These are phyloP conservation scores for Nakataea oryzae DNA, from an alignment of 2,329 filamentous ascomycete genomes.

Conservation along the genomic window DNA sequence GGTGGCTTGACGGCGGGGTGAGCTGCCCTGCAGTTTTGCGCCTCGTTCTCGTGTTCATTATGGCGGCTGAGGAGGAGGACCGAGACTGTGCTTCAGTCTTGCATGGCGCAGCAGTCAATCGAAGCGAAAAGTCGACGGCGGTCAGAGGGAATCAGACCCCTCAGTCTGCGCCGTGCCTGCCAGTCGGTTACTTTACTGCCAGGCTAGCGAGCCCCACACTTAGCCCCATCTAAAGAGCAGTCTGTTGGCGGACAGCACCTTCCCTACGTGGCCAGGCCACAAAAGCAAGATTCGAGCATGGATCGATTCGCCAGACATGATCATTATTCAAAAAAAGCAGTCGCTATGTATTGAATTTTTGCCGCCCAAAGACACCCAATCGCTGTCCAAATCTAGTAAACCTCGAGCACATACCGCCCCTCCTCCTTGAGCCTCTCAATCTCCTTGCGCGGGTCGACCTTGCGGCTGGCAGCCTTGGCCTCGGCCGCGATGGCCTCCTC, in stretches of 20 bases:
- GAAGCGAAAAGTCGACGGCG: too few species aligned
- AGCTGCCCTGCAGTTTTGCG: neutral
- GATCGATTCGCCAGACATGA: neutral
- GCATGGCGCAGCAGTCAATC: too few species aligned
- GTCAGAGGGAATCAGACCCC: too few species aligned
- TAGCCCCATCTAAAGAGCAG: too few species aligned
- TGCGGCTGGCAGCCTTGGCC: constrained; percentile 60
- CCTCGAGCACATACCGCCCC: constrained; percentile 87
- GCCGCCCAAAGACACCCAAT: neutral
- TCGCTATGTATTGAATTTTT: neutral
- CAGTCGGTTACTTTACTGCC: too few species aligned
- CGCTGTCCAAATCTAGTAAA: constrained; percentile 54
- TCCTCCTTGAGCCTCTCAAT: constrained; percentile 97
- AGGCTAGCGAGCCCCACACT: too few species aligned
- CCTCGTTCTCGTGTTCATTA: neutral
- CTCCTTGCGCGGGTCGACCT: constrained; percentile 77
- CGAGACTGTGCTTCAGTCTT: too few species aligned
- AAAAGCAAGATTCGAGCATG: neutral
- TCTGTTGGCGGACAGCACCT: too few species aligned
- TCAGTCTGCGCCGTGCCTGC: too few species aligned
- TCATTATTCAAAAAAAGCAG: neutral
- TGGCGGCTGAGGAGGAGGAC: neutral
- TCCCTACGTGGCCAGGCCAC: too few species aligned
- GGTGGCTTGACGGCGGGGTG: neutral
- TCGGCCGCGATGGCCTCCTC: constrained; percentile 82